Evolutionary conservation across 2,329 filamentous ascomycete species (phyloP).

Genomic region (Phaeosphaeriaceae sp.): DNA sequence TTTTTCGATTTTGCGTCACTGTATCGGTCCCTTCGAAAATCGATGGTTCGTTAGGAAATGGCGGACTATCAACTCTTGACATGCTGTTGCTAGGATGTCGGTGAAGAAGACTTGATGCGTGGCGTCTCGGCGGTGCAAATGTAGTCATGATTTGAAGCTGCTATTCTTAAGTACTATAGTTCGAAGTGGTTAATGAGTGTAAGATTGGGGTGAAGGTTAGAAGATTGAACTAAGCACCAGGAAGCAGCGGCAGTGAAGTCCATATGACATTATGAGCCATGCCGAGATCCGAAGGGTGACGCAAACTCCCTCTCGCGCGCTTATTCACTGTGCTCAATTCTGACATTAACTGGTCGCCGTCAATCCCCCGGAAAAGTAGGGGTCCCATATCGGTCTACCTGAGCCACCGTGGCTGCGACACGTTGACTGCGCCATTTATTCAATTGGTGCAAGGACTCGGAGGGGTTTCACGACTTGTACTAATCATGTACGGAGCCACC

Average conservation of each 20-base stretch:
- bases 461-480: neutral
- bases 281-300: conserved; percentile 7
- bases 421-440: conserved; percentile 10
- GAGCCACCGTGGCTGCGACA: conserved; percentile 11
- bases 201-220: neutral
- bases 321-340: neutral
- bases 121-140: conserved; percentile 11
- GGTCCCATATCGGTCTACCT: neutral
- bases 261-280: neutral
- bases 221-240: conserved; percentile 1
- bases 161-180: neutral
- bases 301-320: conserved; percentile 4
- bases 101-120: conserved; percentile 9
- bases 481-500: neutral
- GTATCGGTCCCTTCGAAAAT: conserved; percentile 26
- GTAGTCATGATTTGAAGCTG: conserved; percentile 12
- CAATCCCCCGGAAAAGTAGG: neutral
- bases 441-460: neutral
- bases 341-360: conserved; percentile 1
- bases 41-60: neutral
- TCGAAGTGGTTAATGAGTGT: neutral
- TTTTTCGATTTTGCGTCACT: conserved; percentile 19
- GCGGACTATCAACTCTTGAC: conserved; percentile 2
- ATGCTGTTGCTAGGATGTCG: conserved; percentile 15
- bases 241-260: conserved; percentile 2